Base-by-base conservation (phyloP, 306 rosid genomes). In the Castanea mollissima region DNA sequence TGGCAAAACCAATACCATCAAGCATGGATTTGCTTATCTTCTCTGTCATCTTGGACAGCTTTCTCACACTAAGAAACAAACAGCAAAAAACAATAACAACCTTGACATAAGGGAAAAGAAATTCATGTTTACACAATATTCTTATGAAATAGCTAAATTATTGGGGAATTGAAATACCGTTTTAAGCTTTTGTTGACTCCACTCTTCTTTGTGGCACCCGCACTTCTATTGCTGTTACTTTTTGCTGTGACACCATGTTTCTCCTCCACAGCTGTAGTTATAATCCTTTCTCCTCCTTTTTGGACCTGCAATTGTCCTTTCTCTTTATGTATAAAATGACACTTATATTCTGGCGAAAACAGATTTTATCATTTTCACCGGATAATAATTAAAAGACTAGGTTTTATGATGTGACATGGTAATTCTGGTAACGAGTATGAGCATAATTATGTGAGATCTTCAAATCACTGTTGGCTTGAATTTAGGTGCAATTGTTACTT, bases 221-320 rank as follows among this genome's bases (percentile, higher is more conserved):
- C 41, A 11, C 29, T 38, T 32, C 70, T 52, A 60, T 41, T 71
- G 54, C 80, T 73, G 67, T 44, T 41, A 7, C 83, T 87, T 73
- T 79, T 65, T 69, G 65, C 74, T 76, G 49, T 59, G n/a, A 16
- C 78, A 65, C 76, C 85, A 68, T 77, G 83, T 84, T 76, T 81
- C 49, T 38, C 82, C 55, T 79, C 82, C 60, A 67, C 80, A 35
- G 88, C 67, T 76, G 80, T 34, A 60, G 81, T 81, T 49, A 95
- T 83, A 80, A 94, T 92, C 74, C 71, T 80, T 83, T 92, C 95
- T 46, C 97, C 99, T 88, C 98, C 99, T 81, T 90, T 92, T 10
- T 92, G 89, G 1, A 92, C 90, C 99, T 94, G 91, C 35, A 74
- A 31, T 31, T 74, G 18, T 12, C 51, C 27, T 18, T 49, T 9